A percentile compares a stretch with the other conserved stretches of the same genome.
phyloP scores from a whole-genome alignment of 768 basidiomycete genomes.

The Suillus tomentosus region DNA sequence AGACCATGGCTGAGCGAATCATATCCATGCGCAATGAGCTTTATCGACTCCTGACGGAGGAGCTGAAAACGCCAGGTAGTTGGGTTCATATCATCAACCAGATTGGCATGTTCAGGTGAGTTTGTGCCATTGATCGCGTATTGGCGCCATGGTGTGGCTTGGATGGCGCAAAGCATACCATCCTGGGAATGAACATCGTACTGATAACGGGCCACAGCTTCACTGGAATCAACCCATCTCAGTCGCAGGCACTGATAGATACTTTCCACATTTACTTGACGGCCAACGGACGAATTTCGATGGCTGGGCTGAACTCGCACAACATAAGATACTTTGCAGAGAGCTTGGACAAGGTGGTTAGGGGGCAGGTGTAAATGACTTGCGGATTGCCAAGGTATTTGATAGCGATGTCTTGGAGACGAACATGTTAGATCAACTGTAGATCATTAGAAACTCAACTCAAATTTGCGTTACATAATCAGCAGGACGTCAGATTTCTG shows the following conservation, averaged over 20 bases:
- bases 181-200: not conserved
- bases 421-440: not conserved
- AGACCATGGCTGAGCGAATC: conserved; percentile 91
- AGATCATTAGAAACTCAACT: not conserved
- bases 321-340: conserved; percentile 81
- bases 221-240: conserved; percentile 72
- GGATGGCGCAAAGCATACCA: not conserved
- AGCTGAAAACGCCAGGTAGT: conserved; percentile 82
- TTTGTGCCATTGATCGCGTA: not conserved
- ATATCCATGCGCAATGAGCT: conserved; percentile 88
- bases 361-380: conserved; percentile 40
- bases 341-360: conserved; percentile 67
- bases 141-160: not conserved
- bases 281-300: conserved; percentile 85
- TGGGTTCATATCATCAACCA: conserved; percentile 97
- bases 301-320: conserved; percentile 85
- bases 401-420: not conserved
- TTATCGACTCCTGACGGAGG: conserved; percentile 55
- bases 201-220: conserved; percentile 52
- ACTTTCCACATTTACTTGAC: conserved; percentile 86
- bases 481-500: too few relatives aligned
- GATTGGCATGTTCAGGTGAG: conserved; percentile 97
- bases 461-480: not conserved
- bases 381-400: not conserved
- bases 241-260: conserved; percentile 68